Evolutionary conservation across 495 filamentous ascomycete genomes (phyloP), one percentile per base, ranked within the genome.

Genomic region (Aspergillus conjunctus): DNA sequence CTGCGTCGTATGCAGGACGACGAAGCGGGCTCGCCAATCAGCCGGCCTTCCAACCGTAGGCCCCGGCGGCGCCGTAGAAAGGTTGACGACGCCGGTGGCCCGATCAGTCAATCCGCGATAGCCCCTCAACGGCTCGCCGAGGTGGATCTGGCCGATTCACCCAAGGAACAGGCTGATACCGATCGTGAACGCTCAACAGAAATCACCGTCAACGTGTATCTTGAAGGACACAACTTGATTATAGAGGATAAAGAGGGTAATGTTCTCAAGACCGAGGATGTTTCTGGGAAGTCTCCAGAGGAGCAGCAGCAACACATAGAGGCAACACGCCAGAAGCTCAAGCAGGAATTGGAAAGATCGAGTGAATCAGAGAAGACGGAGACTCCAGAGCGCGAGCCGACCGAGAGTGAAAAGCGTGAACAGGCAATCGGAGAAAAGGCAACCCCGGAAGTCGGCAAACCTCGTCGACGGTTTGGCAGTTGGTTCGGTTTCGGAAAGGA

Each of bases 81-180:
- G 82, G 86, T 88, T 58, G 79, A 85, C 53, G 88, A 87, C 1
- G 86, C 89, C 7, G 94, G 94, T 55, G 94, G 94, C 0, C 94
- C 92, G 6, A 90, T 98, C 59, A 90, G 83, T 58, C 87, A 96
- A 71, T 96, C 93, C 37, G 94, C 94, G 18, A 97, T 98, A 66
- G 82, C 82, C 62, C 94, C 94, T 44, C 81, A 84, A n/a, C 81
- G 84, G 49, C 80, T 80, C 31, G 26, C 67, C 5, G 72, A 73
- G 20, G 59, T 59, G 12, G 68, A 70, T 33, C 64, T 68, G 6
- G 48, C 54, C 17, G 57, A 60, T n/a, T 53, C 41, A 26, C 39
- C 45, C 17, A 52, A 46, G 20, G 71, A 73, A 22, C 55, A 66
- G 17, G 68, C 71, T 41, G 72, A 78, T 70, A 30, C 66, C 71